Evolutionary conservation across 202 grass and related monocot species (phyloP).

Genomic region (Zoysia matrella): DNA sequence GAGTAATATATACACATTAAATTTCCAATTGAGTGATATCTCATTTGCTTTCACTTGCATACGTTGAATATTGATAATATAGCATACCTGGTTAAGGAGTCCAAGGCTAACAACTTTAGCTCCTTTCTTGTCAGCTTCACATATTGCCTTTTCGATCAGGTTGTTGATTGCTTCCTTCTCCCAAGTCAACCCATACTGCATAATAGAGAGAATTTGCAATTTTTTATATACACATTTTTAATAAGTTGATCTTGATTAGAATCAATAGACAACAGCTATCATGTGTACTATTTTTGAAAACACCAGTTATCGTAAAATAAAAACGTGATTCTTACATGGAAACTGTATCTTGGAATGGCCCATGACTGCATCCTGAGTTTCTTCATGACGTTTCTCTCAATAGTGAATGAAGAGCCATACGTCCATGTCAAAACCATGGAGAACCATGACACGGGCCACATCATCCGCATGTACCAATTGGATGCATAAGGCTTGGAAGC

Average conservation of each 20-base stretch:
- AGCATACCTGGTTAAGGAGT: constrained; percentile 77
- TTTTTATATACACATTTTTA: background rate
- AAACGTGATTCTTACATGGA: constrained; percentile 35
- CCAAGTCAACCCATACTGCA: constrained; percentile 72
- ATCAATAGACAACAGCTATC: background rate
- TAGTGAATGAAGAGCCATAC: constrained; percentile 73
- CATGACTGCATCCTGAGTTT: constrained; percentile 87
- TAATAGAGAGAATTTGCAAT: constrained; percentile 17
- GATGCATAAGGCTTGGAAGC: constrained; percentile 73
- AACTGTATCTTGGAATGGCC: constrained; percentile 90
- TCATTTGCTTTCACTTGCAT: background rate
- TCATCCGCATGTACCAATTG: constrained; percentile 66
- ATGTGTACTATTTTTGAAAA: background rate
- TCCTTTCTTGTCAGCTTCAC: constrained; percentile 72
- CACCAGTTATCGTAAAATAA: background rate
- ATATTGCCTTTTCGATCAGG: constrained; percentile 80
- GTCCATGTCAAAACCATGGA: constrained; percentile 71
- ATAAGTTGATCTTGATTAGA: constrained; percentile 5
- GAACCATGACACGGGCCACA: constrained; percentile 70
- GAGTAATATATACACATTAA: background rate
- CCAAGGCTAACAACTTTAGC: constrained; percentile 85
- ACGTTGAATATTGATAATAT: constrained; percentile 1
- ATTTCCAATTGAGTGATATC: background rate
- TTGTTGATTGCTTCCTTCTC: constrained; percentile 80
- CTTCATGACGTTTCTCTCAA: constrained; percentile 73